Percentiles rank a stretch among this genome's conserved stretches.
phyloP scores from a whole-genome alignment of 495 filamentous ascomycete genomes.

The Neurospora sp. region DNA sequence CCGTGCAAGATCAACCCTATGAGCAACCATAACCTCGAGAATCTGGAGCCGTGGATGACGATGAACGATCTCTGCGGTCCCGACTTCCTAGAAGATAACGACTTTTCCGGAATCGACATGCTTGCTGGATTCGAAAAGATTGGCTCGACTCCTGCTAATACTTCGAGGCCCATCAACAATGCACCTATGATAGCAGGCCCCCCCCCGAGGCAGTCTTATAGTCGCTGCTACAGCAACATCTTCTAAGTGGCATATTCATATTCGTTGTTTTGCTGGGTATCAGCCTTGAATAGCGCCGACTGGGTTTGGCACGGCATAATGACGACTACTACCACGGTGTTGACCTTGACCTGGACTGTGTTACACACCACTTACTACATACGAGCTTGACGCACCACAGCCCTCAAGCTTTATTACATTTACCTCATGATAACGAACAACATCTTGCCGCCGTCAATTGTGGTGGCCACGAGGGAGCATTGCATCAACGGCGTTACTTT shows the following conservation, averaged over 20 bases:
- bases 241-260: conserved; percentile 29
- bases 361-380: neutral
- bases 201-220: neutral
- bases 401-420: neutral
- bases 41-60: conserved; percentile 30
- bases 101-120: conserved; percentile 68
- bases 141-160: conserved; percentile 39
- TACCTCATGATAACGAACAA: neutral
- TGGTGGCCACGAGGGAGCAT: neutral
- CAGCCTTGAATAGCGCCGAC: neutral
- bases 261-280: conserved; percentile 2
- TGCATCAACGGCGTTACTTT: neutral
- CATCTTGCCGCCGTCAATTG: neutral
- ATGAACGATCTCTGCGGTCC: conserved; percentile 44
- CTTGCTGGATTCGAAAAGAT: conserved; percentile 87
- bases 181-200: conserved; percentile 25
- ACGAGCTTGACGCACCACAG: neutral
- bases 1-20: conserved; percentile 32
- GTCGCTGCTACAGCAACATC: conserved; percentile 32
- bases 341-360: neutral
- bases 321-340: neutral
- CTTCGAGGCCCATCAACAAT: conserved; percentile 17
- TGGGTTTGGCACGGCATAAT: neutral
- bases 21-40: conserved; percentile 30
- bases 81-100: conserved; percentile 50